These are phyloP conservation scores for Penicillium sp. DNA, from an alignment of 2,329 filamentous ascomycete genomes.

Conservation along the genomic window DNA sequence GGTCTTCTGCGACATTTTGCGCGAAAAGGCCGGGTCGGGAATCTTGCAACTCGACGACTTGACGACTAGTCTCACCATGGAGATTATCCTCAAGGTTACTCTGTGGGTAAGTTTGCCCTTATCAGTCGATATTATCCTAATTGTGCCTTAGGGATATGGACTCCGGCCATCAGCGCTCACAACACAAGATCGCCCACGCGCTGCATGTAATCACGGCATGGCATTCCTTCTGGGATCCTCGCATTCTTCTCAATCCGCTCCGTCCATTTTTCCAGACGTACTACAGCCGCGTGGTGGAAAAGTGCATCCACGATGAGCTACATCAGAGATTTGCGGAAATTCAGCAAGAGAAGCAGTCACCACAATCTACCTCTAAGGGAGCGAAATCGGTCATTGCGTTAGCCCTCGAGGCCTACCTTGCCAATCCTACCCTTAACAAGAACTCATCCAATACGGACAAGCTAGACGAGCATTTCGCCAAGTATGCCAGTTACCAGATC, in stretches of 20 bases:
- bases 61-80: too few relatives aligned
- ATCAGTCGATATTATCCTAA: too few relatives aligned
- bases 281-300: background rate
- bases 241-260: background rate
- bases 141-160: slow-evolving; percentile 1
- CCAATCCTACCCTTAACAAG: background rate
- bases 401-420: background rate
- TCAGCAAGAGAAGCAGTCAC: background rate
- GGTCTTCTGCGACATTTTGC: background rate
- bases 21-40: background rate
- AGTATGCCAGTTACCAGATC: background rate
- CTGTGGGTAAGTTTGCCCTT: background rate
- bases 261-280: background rate
- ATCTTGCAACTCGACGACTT: background rate
- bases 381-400: background rate
- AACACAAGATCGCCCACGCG: background rate
- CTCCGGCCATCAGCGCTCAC: background rate
- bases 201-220: too few relatives aligned
- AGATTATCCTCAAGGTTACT: background rate
- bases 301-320: too few relatives aligned
- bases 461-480: slow-evolving; percentile 2
- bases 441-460: background rate
- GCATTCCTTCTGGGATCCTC: slow-evolving; percentile 5
- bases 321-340: too few relatives aligned
- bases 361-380: background rate